phyloP scores from a whole-genome alignment of 768 basidiomycete genomes.

The Trametes villosa region DNA sequence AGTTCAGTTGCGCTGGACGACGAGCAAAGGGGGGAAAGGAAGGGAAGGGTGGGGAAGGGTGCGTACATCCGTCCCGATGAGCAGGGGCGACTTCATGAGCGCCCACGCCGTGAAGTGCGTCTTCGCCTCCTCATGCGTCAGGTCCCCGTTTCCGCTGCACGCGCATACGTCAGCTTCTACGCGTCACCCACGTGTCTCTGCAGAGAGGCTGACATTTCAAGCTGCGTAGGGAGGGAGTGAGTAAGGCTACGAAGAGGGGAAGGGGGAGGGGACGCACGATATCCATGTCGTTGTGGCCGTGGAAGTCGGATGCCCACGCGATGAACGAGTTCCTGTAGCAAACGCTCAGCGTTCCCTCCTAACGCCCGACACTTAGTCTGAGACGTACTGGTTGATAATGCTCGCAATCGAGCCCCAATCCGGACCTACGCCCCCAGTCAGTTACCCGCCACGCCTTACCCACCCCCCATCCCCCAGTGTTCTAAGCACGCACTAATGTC shows the following conservation, averaged over 20 bases:
- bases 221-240: constrained; percentile 10
- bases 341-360: not conserved
- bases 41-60: not conserved
- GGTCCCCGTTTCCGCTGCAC: constrained; percentile 63
- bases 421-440: not conserved
- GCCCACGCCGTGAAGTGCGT: constrained; percentile 78
- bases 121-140: constrained; percentile 66
- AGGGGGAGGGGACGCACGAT: constrained; percentile 45
- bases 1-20: too few species aligned
- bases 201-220: constrained; percentile 22
- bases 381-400: constrained; percentile 58
- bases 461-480: not conserved
- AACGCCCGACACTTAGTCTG: not conserved
- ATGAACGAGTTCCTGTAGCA: constrained; percentile 62
- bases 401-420: constrained; percentile 53
- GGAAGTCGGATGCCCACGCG: constrained; percentile 66
- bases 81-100: constrained; percentile 68
- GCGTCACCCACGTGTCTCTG: not conserved
- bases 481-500: constrained; percentile 38
- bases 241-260: not conserved
- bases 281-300: constrained; percentile 71
- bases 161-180: not conserved
- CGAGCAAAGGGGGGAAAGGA: not conserved
- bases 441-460: not conserved
- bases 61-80: constrained; percentile 55